Percentiles rank a stretch among this genome's conserved stretches.
Evolutionary conservation across 2,329 filamentous ascomycete species (phyloP).

Genomic region (Pezicula carpinea): DNA sequence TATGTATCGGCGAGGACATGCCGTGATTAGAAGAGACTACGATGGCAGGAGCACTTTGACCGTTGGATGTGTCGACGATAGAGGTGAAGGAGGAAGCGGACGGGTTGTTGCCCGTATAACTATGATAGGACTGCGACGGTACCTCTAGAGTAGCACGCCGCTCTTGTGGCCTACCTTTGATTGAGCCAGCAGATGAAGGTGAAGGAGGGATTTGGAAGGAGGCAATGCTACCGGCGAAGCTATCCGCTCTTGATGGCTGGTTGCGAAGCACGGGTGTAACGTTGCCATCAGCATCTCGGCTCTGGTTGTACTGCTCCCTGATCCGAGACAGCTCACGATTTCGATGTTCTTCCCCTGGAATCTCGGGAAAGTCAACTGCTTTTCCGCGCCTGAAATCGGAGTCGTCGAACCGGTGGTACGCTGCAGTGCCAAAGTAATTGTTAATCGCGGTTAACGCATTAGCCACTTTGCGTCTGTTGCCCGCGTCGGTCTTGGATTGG

Average conservation of each 20-base stretch:
- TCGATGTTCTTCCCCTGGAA: constrained; percentile 47
- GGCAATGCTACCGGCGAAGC: constrained; percentile 31
- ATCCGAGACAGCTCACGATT: constrained; percentile 37
- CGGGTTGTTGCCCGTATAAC: constrained; percentile 10
- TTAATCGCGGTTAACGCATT: constrained; percentile 37
- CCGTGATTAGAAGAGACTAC: constrained; percentile 17
- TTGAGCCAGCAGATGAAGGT: constrained; percentile 1
- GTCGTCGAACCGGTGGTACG: constrained; percentile 43
- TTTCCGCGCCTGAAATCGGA: constrained; percentile 42
- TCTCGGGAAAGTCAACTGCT: constrained; percentile 47
- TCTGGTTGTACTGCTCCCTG: constrained; percentile 35
- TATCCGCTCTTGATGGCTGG: constrained; percentile 33
- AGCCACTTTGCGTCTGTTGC: constrained; percentile 38
- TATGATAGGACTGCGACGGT: constrained; percentile 1
- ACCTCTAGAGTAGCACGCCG: constrained; percentile 6
- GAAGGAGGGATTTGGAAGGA: constrained; percentile 19
- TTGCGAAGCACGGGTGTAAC: constrained; percentile 22
- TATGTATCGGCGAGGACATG: constrained; percentile 6
- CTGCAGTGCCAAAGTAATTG: constrained; percentile 42
- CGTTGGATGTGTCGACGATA: constrained; percentile 1
- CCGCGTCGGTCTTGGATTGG: constrained; percentile 13
- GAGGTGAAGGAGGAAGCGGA: background rate
- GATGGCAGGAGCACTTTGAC: constrained; percentile 12
- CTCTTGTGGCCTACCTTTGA: constrained; percentile 1
- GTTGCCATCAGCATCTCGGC: constrained; percentile 29